A percentile compares a stretch with the other conserved stretches of the same genome.
These are phyloP conservation scores for Boletellus ananas DNA, from an alignment of 768 basidiomycete genomes.

Conservation along the genomic window DNA sequence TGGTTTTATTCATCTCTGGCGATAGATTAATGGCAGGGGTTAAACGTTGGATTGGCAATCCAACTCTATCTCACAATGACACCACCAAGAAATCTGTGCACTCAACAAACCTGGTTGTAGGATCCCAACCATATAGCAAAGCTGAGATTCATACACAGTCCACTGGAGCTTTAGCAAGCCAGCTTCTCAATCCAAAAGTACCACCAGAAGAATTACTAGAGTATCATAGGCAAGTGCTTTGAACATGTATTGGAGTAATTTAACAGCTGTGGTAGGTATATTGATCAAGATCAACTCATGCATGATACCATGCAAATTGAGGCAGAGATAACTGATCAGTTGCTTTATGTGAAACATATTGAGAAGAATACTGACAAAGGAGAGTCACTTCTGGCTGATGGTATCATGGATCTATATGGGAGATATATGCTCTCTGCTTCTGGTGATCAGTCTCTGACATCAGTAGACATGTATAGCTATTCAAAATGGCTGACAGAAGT, in stretches of 20 bases:
- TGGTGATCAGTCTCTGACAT: background rate
- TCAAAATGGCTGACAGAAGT: constrained; percentile 20
- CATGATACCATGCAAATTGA: constrained; percentile 51
- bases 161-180: constrained; percentile 55
- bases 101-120: constrained; percentile 25
- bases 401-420: constrained; percentile 17
- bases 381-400: constrained; percentile 10
- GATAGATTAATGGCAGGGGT: constrained; percentile 74
- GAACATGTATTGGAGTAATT: background rate
- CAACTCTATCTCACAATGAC: constrained; percentile 41
- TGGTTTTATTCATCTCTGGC: background rate
- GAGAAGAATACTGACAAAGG: constrained; percentile 34
- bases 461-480: constrained; percentile 15
- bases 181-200: constrained; percentile 60
- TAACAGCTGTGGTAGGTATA: constrained; percentile 45
- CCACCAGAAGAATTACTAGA: constrained; percentile 62
- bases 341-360: constrained; percentile 52
- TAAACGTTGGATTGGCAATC: constrained; percentile 69
- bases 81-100: constrained; percentile 38
- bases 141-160: constrained; percentile 35
- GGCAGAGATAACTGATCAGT: constrained; percentile 56
- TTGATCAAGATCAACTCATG: constrained; percentile 69
- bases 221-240: constrained; percentile 58
- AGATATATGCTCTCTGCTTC: constrained; percentile 16
- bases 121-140: constrained; percentile 25